A percentile compares a stretch with the other conserved stretches of the same genome.
Conservation (phyloP, 228 moss, liverwort and hornwort genomes). For the Sphagnum magellanicum region DNA sequence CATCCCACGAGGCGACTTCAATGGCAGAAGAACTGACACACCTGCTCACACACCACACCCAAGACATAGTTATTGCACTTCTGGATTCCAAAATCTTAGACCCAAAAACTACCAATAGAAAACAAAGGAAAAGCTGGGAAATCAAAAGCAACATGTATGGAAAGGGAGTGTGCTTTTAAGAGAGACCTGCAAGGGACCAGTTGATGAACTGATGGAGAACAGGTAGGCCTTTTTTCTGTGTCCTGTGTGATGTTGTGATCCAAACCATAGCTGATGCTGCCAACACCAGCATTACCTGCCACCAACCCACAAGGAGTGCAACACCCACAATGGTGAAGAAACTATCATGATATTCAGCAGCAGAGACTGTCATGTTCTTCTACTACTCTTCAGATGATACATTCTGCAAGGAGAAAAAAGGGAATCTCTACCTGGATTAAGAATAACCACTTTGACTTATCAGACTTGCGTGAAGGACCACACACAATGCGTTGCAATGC, state of each 20-base stretch:
- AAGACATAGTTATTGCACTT: neutral
- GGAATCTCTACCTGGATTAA: conserved; percentile 44
- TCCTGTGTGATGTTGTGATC: conserved; percentile 84
- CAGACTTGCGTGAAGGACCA: conserved; percentile 40
- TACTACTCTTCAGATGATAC: too few species aligned
- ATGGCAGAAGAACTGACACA: conserved; percentile 57
- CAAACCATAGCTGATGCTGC: conserved; percentile 84
- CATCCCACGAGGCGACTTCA: conserved; percentile 65
- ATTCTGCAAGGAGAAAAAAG: neutral
- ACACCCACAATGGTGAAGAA: too few species aligned
- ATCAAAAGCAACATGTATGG: neutral
- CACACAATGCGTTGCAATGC: conserved; percentile 71
- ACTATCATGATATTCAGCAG: too few species aligned
- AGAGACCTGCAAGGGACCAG: conserved; percentile 67
- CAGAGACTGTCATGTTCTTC: too few species aligned
- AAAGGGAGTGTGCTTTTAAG: neutral
- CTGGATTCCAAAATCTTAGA: too few species aligned
- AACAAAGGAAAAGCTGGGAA: neutral
- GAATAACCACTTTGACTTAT: conserved; percentile 57
- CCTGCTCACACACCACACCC: conserved; percentile 24
- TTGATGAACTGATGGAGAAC: conserved; percentile 73
- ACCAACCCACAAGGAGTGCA: neutral
- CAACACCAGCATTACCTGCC: conserved; percentile 68
- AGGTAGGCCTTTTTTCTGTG: conserved; percentile 72
- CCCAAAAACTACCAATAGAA: neutral